These are phyloP conservation scores for Vaccinium vitisidaea DNA, from an alignment of 148 eudicot genomes.

Conservation along the genomic window DNA sequence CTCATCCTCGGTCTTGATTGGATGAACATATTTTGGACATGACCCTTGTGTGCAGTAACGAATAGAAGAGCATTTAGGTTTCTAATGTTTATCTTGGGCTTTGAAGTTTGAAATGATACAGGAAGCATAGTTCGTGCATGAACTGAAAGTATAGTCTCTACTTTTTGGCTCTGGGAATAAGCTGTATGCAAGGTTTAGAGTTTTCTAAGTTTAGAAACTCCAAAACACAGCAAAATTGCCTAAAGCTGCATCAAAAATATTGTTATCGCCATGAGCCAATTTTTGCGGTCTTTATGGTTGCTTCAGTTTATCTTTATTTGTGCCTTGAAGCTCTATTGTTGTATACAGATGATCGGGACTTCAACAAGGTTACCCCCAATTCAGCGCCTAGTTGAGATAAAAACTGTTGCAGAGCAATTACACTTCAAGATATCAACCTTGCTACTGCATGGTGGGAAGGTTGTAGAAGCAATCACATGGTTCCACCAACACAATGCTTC, in stretches of 20 bases:
- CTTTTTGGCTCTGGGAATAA: neutral
- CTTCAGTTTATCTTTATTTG: neutral
- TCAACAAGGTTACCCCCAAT: constrained; percentile 90
- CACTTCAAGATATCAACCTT: constrained; percentile 92
- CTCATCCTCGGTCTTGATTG: neutral
- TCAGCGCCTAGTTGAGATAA: constrained; percentile 91
- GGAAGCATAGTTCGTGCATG: neutral
- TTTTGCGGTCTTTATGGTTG: neutral
- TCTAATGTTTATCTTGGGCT: neutral
- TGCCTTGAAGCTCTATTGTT: neutral
- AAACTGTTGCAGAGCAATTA: constrained; percentile 85
- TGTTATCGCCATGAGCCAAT: neutral
- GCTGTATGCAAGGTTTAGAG: neutral
- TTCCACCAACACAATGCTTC: constrained; percentile 72
- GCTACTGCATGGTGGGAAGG: constrained; percentile 88
- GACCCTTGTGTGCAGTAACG: neutral
- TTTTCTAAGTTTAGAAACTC: neutral
- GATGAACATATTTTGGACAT: neutral
- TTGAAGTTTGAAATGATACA: neutral
- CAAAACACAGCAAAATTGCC: constrained; percentile 8
- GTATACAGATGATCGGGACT: constrained; percentile 78
- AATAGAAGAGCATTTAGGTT: neutral
- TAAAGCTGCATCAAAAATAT: neutral
- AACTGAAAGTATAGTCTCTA: neutral
- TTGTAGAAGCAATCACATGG: constrained; percentile 84